Base-by-base conservation (phyloP, 2,329 filamentous ascomycete species). In the Colletotrichum sp. region DNA sequence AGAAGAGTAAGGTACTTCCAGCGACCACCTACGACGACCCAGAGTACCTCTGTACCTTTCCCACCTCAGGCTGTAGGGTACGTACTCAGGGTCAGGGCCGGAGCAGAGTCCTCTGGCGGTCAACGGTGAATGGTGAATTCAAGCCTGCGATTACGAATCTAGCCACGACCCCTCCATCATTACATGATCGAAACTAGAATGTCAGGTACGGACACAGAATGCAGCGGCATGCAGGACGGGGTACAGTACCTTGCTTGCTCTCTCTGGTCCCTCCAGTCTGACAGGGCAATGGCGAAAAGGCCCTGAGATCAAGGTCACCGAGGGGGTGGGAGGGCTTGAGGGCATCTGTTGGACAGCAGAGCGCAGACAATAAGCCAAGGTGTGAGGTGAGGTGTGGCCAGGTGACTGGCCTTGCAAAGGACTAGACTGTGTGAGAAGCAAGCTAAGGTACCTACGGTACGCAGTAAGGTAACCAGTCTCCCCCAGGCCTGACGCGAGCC, bases 171-270 rank as follows among this genome's bases (percentile, higher is more conserved):
- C 69, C 73, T 70, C 64, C 71, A 56, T 56, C 38, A 75, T 76
- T 76, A 75, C 74, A 69, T 66, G 71, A 75, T 75, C 43, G 43
- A 75, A 71, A 71, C 66, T 55, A 66, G 71, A 75, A 66, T 75
- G 74, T 34, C 74, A 75, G 74, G 74, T 62, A 76, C 74, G 70
- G 71, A 71, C 55, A 75, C 52, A 67, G 26, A 61, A 64, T 75
- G 73, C 69, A 62, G 73, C 55, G 38, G 30, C 16, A 36, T 66
- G 58, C 64, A 61, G 36, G 56, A 69, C 56, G 66, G 65, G 38
- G 36, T 43, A 32, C 34, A 30, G 70, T 34, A 18, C 70, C 65
- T n/a, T 66, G 52, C 52, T 64, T 28, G 28, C 28, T 61, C 36
- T 18, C 21, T 48, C n/a, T 55, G 34, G 28, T 26, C 34, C 8